Evolutionary conservation across 2,329 filamentous ascomycete genomes (phyloP), one percentile per base, ranked within the genome.

Genomic region (Stachybotrys chlorohalonatus): DNA sequence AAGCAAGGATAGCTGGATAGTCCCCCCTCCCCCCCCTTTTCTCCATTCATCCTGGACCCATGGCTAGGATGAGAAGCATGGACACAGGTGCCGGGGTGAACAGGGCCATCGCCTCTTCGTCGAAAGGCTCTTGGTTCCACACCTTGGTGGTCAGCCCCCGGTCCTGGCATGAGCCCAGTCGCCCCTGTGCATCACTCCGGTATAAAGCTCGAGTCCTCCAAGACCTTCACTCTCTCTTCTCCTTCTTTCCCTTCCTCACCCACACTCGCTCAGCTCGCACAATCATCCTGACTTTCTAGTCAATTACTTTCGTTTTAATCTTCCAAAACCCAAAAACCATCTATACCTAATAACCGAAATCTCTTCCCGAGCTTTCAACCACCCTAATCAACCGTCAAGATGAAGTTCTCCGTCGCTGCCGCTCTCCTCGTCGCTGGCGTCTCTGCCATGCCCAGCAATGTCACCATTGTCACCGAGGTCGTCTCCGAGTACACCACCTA

Each of bases 401-500:
- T 85, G 82, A 81, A 84, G 81, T 84, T 78, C 80, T 70, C 80
- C 67, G 68, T 73, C 68, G 77, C 77, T 66, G 70, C 75, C 68
- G 64, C 79, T 67, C 78, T 79, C 64, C 74, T 77, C 70, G 76
- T 70, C 67, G 73, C 75, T 63, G 73, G 78, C 73, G 75, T 69
- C 68, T 72, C 74, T 65, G 77, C 76, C 69, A 58, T 59, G 59
- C 59, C 58, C 58, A 61, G 58, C 53, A 66, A 66, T 65, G 79
- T 79, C 70, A 74, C 75, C 62, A 81, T 81, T 57, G 78, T 77
- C 73, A 89, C 85, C 62, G 82, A 86, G 77, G 75, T 83, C 61
- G 80, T 89, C 60, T 84, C 82, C 56, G 72, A 75, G 56, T 82
- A 82, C 76, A 84, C 80, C 73, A 90, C 86, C 68, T 89, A 79